phyloP scores from a whole-genome alignment of 768 basidiomycete species.

The Paxillus rubicundulus region DNA sequence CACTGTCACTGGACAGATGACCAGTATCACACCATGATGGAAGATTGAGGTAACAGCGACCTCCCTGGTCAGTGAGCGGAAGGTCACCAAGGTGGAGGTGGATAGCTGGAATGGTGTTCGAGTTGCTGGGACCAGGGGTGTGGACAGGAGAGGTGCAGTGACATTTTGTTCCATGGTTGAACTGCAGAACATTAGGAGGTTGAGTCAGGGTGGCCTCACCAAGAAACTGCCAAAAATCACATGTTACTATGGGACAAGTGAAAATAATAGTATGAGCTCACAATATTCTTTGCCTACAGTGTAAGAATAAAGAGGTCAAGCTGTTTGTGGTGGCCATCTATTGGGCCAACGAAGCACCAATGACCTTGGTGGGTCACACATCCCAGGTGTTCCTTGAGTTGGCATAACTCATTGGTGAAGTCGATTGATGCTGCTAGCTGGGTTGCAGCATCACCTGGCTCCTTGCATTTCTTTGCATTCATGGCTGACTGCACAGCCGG shows the following conservation, averaged over 20 bases:
- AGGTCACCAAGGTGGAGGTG: neutral
- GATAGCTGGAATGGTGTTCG: neutral
- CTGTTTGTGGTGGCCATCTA: neutral
- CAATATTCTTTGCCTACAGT: neutral
- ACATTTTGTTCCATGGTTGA: neutral
- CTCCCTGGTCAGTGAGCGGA: neutral
- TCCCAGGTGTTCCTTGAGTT: neutral
- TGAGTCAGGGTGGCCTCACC: neutral
- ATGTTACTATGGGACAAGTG: neutral
- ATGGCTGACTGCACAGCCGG: neutral
- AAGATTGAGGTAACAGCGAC: neutral
- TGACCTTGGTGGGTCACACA: neutral
- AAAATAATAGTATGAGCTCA: neutral
- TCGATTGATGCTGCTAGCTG: neutral
- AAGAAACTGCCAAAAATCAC: neutral
- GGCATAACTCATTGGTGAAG: neutral
- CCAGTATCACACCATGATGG: neutral
- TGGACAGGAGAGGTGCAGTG: neutral
- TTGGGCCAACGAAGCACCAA: conserved; percentile 1
- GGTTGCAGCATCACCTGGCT: neutral
- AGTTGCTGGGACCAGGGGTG: neutral
- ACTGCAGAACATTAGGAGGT: neutral
- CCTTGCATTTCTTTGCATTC: neutral
- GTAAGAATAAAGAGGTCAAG: neutral
- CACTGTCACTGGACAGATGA: neutral